These are phyloP conservation scores for Solanum pennellii DNA, from an alignment of 257 asterid genomes.

Conservation along the genomic window DNA sequence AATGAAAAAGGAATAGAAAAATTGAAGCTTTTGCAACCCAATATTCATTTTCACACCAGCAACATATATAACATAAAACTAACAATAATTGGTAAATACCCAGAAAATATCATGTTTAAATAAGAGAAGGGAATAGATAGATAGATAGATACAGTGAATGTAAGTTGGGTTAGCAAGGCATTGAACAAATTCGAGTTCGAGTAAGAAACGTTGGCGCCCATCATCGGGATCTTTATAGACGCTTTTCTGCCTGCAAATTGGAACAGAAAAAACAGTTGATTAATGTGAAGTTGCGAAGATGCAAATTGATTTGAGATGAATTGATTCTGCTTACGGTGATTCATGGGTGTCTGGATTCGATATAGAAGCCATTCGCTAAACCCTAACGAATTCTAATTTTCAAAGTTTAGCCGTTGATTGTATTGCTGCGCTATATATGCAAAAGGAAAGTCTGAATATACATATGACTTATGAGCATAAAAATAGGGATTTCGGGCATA, in stretches of 20 bases:
- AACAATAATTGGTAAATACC: not conserved
- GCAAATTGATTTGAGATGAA: not conserved
- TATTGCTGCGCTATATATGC: not conserved
- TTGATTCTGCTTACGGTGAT: slow-evolving; percentile 27
- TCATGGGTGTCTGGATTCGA: slow-evolving; percentile 30
- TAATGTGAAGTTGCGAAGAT: not conserved
- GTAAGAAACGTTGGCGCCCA: slow-evolving; percentile 90
- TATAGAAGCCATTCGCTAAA: slow-evolving; percentile 5
- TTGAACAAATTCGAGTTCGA: slow-evolving; percentile 85
- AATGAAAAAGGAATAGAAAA: not conserved
- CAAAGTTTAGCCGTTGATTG: not conserved
- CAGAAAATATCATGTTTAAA: not conserved
- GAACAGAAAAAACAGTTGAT: not conserved
- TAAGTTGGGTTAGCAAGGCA: slow-evolving; percentile 92
- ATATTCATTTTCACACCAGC: not conserved
- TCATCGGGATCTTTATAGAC: slow-evolving; percentile 83
- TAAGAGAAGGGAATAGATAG: not conserved
- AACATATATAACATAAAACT: not conserved
- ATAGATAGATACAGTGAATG: slow-evolving; percentile 45
- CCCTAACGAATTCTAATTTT: not conserved
- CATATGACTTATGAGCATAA: not conserved
- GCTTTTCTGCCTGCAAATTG: slow-evolving; percentile 33
- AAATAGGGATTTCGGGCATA: too few species aligned
- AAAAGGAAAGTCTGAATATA: too few species aligned
- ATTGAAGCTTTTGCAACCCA: not conserved